Evolutionary conservation across 2,329 filamentous ascomycete species (phyloP).

Genomic region (Botrytis hyacinthi): DNA sequence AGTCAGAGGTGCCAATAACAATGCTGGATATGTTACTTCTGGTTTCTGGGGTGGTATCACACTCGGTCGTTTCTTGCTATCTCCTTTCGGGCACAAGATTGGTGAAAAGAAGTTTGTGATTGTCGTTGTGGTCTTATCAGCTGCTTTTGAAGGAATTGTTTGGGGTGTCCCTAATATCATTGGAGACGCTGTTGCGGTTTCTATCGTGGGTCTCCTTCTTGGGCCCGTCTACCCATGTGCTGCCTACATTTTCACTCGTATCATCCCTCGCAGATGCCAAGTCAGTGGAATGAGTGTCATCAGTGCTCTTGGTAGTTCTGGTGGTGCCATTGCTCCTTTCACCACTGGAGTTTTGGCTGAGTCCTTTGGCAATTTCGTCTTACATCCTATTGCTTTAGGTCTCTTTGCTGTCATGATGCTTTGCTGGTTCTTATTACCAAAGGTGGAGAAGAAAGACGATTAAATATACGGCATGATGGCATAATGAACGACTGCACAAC

Average conservation of each 20-base stretch:
- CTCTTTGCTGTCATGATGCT: conserved; percentile 63
- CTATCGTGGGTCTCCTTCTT: conserved; percentile 70
- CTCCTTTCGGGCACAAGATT: conserved; percentile 61
- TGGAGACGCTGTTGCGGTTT: conserved; percentile 64
- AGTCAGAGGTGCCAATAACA: conserved; percentile 65
- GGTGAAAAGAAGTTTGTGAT: conserved; percentile 72
- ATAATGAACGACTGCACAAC: not conserved
- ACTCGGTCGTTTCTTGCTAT: conserved; percentile 69
- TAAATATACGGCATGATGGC: conserved; percentile 38
- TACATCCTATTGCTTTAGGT: conserved; percentile 60
- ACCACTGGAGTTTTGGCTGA: conserved; percentile 50
- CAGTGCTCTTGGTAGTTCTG: conserved; percentile 65
- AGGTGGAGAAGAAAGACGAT: conserved; percentile 57
- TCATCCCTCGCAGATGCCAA: conserved; percentile 58
- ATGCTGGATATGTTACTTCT: conserved; percentile 77
- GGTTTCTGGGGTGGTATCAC: conserved; percentile 74
- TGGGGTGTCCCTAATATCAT: conserved; percentile 78
- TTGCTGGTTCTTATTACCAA: conserved; percentile 62
- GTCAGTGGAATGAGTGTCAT: conserved; percentile 66
- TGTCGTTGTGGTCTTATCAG: conserved; percentile 57
- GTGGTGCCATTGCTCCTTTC: conserved; percentile 62
- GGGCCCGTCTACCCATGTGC: conserved; percentile 79
- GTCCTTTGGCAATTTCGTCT: conserved; percentile 46
- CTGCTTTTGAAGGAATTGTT: conserved; percentile 70
- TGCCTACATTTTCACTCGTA: conserved; percentile 59